Conservation (phyloP, 768 basidiomycete genomes). For the Lactarius sanguifluus region DNA sequence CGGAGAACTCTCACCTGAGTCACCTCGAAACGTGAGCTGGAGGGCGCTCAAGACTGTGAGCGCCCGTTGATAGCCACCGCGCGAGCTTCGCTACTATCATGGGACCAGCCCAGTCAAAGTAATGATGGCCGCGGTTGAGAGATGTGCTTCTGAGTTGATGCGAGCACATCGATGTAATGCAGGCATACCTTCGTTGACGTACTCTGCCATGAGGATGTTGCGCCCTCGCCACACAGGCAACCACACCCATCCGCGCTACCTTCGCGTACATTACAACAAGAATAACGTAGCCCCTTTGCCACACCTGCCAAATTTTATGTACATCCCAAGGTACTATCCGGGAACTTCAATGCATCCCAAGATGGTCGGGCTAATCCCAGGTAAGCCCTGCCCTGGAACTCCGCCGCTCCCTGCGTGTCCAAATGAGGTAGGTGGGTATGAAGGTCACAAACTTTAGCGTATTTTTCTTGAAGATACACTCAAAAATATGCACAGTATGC, state of each 20-base stretch:
- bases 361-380: neutral
- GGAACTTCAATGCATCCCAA: neutral
- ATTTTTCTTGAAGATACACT: neutral
- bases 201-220: slow-evolving; percentile 21
- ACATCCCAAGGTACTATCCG: neutral
- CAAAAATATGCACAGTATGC: neutral
- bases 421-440: neutral
- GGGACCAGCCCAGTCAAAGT: neutral
- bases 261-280: slow-evolving; percentile 1
- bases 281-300: neutral
- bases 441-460: neutral
- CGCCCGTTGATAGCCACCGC: neutral
- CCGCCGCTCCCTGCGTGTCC: neutral
- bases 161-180: slow-evolving; percentile 9
- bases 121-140: slow-evolving; percentile 1
- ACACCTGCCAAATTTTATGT: neutral
- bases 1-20: neutral
- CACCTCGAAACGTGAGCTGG: neutral
- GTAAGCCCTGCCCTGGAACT: slow-evolving; percentile 1
- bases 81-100: neutral
- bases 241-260: neutral
- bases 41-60: neutral
- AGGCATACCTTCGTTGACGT: slow-evolving; percentile 22
- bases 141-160: slow-evolving; percentile 10
- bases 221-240: slow-evolving; percentile 13